These are phyloP conservation scores for Nosema muscidifuracis DNA, from an alignment of 371 early-diverging fungal genomes.

Conservation along the genomic window DNA sequence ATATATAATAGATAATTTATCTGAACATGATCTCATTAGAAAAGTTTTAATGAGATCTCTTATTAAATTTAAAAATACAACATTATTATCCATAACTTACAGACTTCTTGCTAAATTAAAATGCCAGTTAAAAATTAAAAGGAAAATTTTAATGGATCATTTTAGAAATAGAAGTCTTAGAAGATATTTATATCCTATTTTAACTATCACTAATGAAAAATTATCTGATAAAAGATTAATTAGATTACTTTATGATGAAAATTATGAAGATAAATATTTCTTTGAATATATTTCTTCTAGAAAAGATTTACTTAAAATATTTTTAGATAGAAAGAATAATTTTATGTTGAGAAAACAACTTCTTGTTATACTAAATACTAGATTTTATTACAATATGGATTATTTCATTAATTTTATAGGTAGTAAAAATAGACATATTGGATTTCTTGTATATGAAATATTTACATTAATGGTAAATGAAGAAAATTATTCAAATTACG, in stretches of 20 bases:
- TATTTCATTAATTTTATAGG: slow-evolving; percentile 28
- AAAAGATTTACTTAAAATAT: not conserved
- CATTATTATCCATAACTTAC: slow-evolving; percentile 18
- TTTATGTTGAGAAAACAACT: slow-evolving; percentile 11
- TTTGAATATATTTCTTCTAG: slow-evolving; percentile 9
- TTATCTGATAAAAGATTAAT: slow-evolving; percentile 1
- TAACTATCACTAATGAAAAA: not conserved
- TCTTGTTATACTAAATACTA: slow-evolving; percentile 16
- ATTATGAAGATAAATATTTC: slow-evolving; percentile 19
- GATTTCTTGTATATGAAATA: slow-evolving; percentile 25
- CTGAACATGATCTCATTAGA: not conserved
- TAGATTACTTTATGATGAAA: slow-evolving; percentile 2
- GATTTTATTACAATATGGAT: slow-evolving; percentile 9
- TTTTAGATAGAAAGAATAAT: not conserved
- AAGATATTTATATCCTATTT: slow-evolving; percentile 9
- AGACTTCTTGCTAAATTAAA: slow-evolving; percentile 13
- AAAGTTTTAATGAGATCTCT: slow-evolving; percentile 5
- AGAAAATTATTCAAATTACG: not conserved
- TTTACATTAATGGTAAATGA: slow-evolving; percentile 1
- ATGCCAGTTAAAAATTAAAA: not conserved
- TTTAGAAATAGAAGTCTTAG: slow-evolving; percentile 4
- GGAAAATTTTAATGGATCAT: not conserved
- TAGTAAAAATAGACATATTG: slow-evolving; percentile 2
- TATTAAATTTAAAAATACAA: slow-evolving; percentile 1
- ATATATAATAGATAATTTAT: not conserved